These are phyloP conservation scores for Penicillium aurantiogriseum DNA, from an alignment of 2,329 filamentous ascomycete species.

Conservation along the genomic window DNA sequence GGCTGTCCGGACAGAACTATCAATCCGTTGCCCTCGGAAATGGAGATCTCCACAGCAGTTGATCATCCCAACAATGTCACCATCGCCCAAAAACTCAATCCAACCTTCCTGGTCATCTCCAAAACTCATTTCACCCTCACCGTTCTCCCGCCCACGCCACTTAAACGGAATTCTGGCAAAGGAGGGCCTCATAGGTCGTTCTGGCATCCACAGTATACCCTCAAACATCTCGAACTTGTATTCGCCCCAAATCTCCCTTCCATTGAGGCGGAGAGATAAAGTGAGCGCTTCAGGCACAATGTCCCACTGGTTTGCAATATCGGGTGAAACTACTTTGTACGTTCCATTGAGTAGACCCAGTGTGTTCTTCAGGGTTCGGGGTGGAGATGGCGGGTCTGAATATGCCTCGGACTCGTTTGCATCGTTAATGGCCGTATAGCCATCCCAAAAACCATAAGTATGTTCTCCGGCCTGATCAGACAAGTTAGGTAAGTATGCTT, in stretches of 20 bases:
- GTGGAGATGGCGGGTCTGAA: not conserved
- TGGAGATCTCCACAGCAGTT: not conserved
- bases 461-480: not conserved
- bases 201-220: not conserved
- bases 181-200: not conserved
- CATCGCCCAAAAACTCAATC: slow-evolving; percentile 1
- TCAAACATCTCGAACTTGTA: not conserved
- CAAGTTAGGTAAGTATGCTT: not conserved
- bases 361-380: not conserved
- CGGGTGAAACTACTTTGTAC: not conserved
- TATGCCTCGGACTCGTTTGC: not conserved
- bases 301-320: not conserved
- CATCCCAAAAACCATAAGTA: not conserved
- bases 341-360: slow-evolving; percentile 1
- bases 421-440: not conserved
- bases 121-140: not conserved
- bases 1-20: not conserved
- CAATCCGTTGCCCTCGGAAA: not conserved
- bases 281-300: no score
- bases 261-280: not conserved
- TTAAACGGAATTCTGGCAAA: not conserved
- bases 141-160: not conserved
- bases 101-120: not conserved
- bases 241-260: not conserved
- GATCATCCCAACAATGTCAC: not conserved